Evolutionary conservation across 768 basidiomycete species (phyloP).

Genomic region (Lactarius vividus): DNA sequence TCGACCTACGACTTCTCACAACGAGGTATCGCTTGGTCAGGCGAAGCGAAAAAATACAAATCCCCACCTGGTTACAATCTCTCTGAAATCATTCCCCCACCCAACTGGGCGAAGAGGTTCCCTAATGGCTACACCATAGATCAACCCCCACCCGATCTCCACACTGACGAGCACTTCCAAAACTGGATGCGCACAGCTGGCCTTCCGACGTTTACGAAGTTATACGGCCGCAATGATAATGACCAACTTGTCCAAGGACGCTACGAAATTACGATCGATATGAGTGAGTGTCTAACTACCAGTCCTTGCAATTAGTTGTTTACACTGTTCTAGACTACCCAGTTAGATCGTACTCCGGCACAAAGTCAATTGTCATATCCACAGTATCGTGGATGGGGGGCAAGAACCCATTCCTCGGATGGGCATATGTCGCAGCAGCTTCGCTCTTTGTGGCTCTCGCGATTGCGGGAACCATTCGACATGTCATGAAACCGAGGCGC

Average conservation of each 20-base stretch:
- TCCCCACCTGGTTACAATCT: constrained; percentile 57
- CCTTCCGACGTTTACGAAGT: constrained; percentile 92
- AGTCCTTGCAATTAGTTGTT: not conserved
- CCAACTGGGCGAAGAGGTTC: constrained; percentile 80
- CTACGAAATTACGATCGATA: constrained; percentile 71
- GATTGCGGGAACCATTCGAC: constrained; percentile 83
- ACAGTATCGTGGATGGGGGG: constrained; percentile 99
- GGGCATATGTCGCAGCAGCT: constrained; percentile 93
- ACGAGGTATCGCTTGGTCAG: constrained; percentile 91
- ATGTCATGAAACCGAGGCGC: constrained; percentile 90
- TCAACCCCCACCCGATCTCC: constrained; percentile 70
- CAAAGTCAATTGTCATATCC: constrained; percentile 95
- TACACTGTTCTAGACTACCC: constrained; percentile 64
- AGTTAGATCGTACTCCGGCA: constrained; percentile 85
- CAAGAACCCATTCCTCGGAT: constrained; percentile 97
- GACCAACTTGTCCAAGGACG: constrained; percentile 65
- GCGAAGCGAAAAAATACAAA: constrained; percentile 88
- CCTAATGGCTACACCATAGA: constrained; percentile 68
- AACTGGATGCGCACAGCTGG: constrained; percentile 99
- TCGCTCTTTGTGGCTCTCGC: constrained; percentile 86
- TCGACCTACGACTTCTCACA: constrained; percentile 71
- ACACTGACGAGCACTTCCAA: constrained; percentile 87
- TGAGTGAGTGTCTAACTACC: constrained; percentile 59
- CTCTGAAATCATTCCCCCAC: constrained; percentile 81
- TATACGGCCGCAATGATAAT: constrained; percentile 89